Evolutionary conservation across 2,329 filamentous ascomycete species (phyloP).

Genomic region (Monosporascus sp.): DNA sequence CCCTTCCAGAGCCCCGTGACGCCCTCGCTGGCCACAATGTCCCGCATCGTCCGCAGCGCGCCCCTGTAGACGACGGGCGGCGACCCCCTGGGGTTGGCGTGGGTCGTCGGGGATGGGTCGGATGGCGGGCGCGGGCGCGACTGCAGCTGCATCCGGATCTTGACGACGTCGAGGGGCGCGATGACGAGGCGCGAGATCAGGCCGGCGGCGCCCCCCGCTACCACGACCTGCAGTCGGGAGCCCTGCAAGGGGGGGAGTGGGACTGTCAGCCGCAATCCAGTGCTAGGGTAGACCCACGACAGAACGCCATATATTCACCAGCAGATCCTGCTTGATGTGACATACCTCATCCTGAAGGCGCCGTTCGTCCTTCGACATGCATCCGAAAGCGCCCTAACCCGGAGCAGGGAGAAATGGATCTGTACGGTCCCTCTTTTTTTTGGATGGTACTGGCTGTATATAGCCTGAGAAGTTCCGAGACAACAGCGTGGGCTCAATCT

Average conservation of each 20-base stretch:
- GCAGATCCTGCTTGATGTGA: background rate
- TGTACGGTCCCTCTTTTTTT: background rate
- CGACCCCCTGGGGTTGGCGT: slow-evolving; percentile 41
- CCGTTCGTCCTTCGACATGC: slow-evolving; percentile 37
- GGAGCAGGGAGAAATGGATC: slow-evolving; percentile 9
- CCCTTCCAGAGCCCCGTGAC: slow-evolving; percentile 92
- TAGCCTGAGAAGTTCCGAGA: background rate
- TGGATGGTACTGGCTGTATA: background rate
- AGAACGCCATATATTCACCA: too few relatives aligned
- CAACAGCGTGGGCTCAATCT: background rate
- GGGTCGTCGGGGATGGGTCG: slow-evolving; percentile 33
- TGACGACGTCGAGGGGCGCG: slow-evolving; percentile 93
- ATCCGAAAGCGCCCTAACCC: slow-evolving; percentile 29
- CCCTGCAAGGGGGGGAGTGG: slow-evolving; percentile 33
- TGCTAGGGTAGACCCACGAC: background rate
- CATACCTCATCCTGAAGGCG: slow-evolving; percentile 57
- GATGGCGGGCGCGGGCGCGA: slow-evolving; percentile 71
- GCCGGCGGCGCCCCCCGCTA: slow-evolving; percentile 62
- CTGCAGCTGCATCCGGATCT: slow-evolving; percentile 95
- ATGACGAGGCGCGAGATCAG: slow-evolving; percentile 91
- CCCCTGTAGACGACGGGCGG: slow-evolving; percentile 59
- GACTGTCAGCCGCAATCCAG: background rate
- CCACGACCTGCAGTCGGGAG: slow-evolving; percentile 50
- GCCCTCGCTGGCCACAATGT: slow-evolving; percentile 77
- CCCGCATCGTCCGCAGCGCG: slow-evolving; percentile 66